These are phyloP conservation scores for Dactylellina leptospora DNA, from an alignment of 2,329 filamentous ascomycete genomes.

Conservation along the genomic window DNA sequence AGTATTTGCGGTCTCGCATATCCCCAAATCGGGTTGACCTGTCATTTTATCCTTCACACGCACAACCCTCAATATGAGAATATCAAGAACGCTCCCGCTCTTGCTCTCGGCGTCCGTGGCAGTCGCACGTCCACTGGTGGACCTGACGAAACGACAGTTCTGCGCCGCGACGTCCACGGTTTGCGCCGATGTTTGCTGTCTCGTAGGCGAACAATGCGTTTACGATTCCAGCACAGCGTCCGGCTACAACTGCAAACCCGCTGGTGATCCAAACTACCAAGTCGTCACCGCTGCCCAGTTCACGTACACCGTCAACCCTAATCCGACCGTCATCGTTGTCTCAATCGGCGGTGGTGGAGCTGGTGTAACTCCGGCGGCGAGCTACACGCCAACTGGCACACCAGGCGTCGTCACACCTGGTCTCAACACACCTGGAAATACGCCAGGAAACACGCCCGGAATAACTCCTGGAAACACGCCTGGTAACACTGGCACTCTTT, in stretches of 20 bases:
- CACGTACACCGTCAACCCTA: slow-evolving; percentile 46
- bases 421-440: slow-evolving; percentile 35
- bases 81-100: slow-evolving; percentile 30
- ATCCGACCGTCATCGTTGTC: slow-evolving; percentile 31
- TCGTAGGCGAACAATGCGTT: slow-evolving; percentile 40
- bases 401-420: slow-evolving; percentile 33
- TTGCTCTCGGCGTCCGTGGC: slow-evolving; percentile 39
- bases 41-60: neutral
- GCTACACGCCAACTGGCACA: neutral
- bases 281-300: slow-evolving; percentile 25
- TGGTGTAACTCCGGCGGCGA: slow-evolving; percentile 8
- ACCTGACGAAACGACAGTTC: slow-evolving; percentile 44
- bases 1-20: neutral
- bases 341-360: slow-evolving; percentile 12
- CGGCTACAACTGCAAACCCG: slow-evolving; percentile 45
- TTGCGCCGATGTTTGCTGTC: slow-evolving; percentile 41
- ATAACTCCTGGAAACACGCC: slow-evolving; percentile 40
- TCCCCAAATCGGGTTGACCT: too few species aligned
- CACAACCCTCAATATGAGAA: slow-evolving; percentile 29
- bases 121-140: slow-evolving; percentile 47
- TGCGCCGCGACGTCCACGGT: slow-evolving; percentile 30
- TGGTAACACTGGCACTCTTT: slow-evolving; percentile 27
- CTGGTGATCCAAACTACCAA: slow-evolving; percentile 26
- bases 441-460: slow-evolving; percentile 22
- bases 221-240: slow-evolving; percentile 30